A percentile compares a stretch with the other conserved stretches of the same genome.
Conservation (phyloP, 2,329 filamentous ascomycete genomes). For the Aspergillus nomiae region DNA sequence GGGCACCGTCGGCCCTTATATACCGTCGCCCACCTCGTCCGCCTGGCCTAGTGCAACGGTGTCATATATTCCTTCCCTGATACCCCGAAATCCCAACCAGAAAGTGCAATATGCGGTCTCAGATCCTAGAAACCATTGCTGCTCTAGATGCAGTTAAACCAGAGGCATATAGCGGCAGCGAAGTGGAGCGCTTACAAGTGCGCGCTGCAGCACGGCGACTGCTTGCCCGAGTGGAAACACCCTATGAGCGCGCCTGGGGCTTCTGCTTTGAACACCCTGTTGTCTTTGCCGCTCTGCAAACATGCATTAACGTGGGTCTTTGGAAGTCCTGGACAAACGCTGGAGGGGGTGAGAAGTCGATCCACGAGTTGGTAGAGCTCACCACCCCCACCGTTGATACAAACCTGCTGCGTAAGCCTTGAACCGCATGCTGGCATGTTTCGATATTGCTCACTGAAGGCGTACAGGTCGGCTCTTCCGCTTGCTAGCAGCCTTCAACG, state of each 20-base stretch:
- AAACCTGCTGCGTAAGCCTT: slow-evolving; percentile 31
- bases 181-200: slow-evolving; percentile 27
- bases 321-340: slow-evolving; percentile 33
- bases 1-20: neutral
- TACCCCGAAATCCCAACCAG: neutral
- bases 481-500: slow-evolving; percentile 32
- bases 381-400: slow-evolving; percentile 25
- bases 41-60: neutral
- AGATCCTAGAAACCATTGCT: slow-evolving; percentile 19
- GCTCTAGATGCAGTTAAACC: slow-evolving; percentile 22
- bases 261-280: slow-evolving; percentile 34
- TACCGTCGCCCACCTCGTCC: neutral
- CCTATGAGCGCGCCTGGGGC: slow-evolving; percentile 35
- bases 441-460: neutral
- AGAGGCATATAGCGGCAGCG: slow-evolving; percentile 19
- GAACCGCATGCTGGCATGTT: neutral
- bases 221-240: slow-evolving; percentile 33
- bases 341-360: slow-evolving; percentile 31
- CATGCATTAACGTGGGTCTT: slow-evolving; percentile 33
- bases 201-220: slow-evolving; percentile 31
- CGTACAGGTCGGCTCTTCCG: slow-evolving; percentile 31
- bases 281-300: slow-evolving; percentile 32
- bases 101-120: slow-evolving; percentile 14
- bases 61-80: neutral
- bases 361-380: slow-evolving; percentile 31